Percentiles rank a stretch among this genome's conserved stretches.
Conservation (phyloP, 2,329 filamentous ascomycete genomes). For the Fonsecaea multimorphosa region DNA sequence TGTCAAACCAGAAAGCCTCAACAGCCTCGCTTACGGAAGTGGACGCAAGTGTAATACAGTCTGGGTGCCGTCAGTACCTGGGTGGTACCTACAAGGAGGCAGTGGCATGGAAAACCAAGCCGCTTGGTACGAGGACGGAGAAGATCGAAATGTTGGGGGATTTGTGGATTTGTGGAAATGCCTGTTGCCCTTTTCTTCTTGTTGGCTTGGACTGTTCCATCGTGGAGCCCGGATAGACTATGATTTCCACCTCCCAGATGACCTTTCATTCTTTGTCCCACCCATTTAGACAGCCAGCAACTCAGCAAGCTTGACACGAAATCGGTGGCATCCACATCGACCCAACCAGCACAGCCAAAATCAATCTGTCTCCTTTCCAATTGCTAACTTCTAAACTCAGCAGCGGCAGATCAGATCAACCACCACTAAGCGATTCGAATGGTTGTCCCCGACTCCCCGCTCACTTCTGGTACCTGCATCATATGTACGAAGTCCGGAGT, state of each 20-base stretch:
- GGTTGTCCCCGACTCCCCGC: background rate
- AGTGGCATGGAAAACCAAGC: background rate
- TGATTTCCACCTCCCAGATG: conserved; percentile 1
- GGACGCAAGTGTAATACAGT: background rate
- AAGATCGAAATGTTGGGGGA: conserved; percentile 2
- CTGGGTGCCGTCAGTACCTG: no score
- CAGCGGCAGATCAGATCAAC: background rate
- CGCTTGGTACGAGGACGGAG: background rate
- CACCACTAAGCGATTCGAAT: background rate
- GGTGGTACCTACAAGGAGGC: no score
- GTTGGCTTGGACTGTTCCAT: background rate
- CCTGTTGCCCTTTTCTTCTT: background rate
- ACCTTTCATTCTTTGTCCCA: background rate
- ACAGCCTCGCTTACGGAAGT: background rate
- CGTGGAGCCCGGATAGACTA: background rate
- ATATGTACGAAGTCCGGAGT: background rate
- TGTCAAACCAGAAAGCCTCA: background rate
- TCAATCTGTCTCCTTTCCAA: background rate
- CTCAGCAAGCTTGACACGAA: background rate
- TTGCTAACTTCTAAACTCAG: background rate
- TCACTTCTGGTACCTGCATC: background rate
- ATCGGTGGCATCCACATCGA: background rate
- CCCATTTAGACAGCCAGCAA: background rate
- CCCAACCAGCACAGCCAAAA: background rate
- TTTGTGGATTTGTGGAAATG: background rate